Conservation (phyloP, 345 rosid species). For the Raphanus sativus region DNA sequence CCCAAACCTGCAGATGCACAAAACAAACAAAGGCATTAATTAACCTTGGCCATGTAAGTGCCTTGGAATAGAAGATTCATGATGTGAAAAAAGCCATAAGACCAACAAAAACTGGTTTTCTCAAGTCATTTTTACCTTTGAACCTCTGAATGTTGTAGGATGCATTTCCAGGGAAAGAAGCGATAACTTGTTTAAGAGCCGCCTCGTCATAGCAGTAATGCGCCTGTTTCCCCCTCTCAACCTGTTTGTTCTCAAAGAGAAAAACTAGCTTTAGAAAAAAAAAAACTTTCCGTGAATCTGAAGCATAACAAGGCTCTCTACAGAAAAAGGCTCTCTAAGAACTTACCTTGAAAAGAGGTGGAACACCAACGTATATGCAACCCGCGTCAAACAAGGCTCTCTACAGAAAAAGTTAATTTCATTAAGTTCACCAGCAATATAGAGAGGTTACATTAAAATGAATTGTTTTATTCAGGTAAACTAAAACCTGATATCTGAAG, state of each 20-base stretch:
- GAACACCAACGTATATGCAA: constrained; percentile 93
- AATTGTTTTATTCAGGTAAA: not conserved
- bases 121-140: constrained; percentile 56
- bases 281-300: not conserved
- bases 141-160: constrained; percentile 93
- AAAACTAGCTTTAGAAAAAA: constrained; percentile 5
- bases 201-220: constrained; percentile 79
- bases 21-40: not conserved
- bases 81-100: constrained; percentile 11
- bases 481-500: constrained; percentile 90
- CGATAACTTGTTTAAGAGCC: constrained; percentile 58
- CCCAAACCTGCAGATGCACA: constrained; percentile 70
- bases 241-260: constrained; percentile 48
- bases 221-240: constrained; percentile 86
- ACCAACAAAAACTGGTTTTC: not conserved
- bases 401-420: constrained; percentile 44
- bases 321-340: no score
- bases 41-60: not conserved
- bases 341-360: constrained; percentile 91
- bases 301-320: not conserved
- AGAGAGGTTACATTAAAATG: not conserved
- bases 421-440: constrained; percentile 1
- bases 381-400: constrained; percentile 88
- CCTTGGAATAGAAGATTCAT: not conserved
- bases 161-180: constrained; percentile 76